Conservation (phyloP, 495 filamentous ascomycete genomes). For the Poronia punctata region DNA sequence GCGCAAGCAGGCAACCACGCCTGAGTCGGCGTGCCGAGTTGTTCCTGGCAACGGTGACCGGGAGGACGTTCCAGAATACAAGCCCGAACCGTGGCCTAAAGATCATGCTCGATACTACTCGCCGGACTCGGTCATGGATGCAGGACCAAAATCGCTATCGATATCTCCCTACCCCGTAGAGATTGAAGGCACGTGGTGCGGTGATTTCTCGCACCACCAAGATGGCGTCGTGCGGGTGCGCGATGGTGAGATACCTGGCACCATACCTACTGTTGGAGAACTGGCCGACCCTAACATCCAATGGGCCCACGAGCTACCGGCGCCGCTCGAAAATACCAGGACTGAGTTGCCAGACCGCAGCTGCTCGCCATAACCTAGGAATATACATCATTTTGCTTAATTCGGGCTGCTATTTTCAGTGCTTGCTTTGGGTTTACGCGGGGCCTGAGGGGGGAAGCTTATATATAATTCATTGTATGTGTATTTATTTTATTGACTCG, state of each 20-base stretch:
- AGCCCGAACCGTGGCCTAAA: slow-evolving; percentile 26
- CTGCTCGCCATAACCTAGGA: slow-evolving; percentile 20
- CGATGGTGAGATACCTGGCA: slow-evolving; percentile 5
- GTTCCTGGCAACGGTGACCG: not conserved
- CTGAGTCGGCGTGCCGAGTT: not conserved
- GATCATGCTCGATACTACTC: slow-evolving; percentile 18
- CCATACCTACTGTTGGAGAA: slow-evolving; percentile 3
- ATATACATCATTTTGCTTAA: too few species aligned
- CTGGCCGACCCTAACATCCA: slow-evolving; percentile 16
- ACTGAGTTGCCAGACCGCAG: slow-evolving; percentile 23
- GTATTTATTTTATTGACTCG: too few species aligned
- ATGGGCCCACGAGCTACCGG: slow-evolving; percentile 23
- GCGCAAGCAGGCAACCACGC: slow-evolving; percentile 8
- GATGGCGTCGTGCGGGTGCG: slow-evolving; percentile 2
- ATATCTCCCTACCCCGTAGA: slow-evolving; percentile 7
- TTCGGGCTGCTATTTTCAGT: too few species aligned
- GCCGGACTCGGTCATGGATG: slow-evolving; percentile 14
- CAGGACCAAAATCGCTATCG: slow-evolving; percentile 1
- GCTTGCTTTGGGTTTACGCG: too few species aligned
- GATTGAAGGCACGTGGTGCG: slow-evolving; percentile 8
- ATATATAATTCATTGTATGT: too few species aligned
- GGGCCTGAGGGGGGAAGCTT: too few species aligned
- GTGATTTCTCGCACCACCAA: slow-evolving; percentile 17
- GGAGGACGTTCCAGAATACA: slow-evolving; percentile 17
- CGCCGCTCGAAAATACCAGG: slow-evolving; percentile 14